phyloP scores from a whole-genome alignment of 2,329 filamentous ascomycete genomes.

The Hypoxylon sp. region DNA sequence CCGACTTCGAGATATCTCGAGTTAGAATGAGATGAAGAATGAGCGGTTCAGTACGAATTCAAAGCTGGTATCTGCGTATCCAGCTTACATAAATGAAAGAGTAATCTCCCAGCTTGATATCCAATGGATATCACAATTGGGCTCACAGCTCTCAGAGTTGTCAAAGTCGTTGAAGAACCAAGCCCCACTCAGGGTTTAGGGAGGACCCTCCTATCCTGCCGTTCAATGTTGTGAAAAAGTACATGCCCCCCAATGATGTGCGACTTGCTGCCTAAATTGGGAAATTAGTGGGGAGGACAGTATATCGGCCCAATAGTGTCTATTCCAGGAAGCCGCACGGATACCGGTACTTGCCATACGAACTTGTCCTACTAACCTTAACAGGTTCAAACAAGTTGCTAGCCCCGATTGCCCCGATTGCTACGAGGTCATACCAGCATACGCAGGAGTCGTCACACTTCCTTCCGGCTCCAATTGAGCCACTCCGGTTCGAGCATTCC shows the following conservation, averaged over 20 bases:
- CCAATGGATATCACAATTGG: not conserved
- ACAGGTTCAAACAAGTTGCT: conserved; percentile 6
- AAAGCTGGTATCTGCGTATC: conserved; percentile 10
- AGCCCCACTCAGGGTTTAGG: not conserved
- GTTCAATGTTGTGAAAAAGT: too few species aligned
- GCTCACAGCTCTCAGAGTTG: conserved; percentile 1
- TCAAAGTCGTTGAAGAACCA: conserved; percentile 2
- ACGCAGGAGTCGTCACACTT: conserved; percentile 26
- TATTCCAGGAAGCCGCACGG: conserved; percentile 39
- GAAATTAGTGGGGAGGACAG: conserved; percentile 29
- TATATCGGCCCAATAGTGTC: conserved; percentile 43
- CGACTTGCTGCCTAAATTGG: conserved; percentile 29
- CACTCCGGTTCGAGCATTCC: conserved; percentile 30
- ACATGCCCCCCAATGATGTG: conserved; percentile 44
- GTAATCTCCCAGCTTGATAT: not conserved
- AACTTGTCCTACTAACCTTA: conserved; percentile 22
- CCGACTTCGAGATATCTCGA: conserved; percentile 20
- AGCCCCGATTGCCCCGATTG: conserved; percentile 16
- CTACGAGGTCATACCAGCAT: conserved; percentile 33
- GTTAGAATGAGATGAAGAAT: not conserved
- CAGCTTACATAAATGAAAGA: conserved; percentile 9
- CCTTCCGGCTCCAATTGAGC: conserved; percentile 31
- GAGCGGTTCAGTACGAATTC: not conserved
- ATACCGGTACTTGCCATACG: conserved; percentile 6
- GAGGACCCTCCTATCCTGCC: conserved; percentile 3